phyloP scores from a whole-genome alignment of 1,284 basidiomycete species.

The Pseudozyma pruni region DNA sequence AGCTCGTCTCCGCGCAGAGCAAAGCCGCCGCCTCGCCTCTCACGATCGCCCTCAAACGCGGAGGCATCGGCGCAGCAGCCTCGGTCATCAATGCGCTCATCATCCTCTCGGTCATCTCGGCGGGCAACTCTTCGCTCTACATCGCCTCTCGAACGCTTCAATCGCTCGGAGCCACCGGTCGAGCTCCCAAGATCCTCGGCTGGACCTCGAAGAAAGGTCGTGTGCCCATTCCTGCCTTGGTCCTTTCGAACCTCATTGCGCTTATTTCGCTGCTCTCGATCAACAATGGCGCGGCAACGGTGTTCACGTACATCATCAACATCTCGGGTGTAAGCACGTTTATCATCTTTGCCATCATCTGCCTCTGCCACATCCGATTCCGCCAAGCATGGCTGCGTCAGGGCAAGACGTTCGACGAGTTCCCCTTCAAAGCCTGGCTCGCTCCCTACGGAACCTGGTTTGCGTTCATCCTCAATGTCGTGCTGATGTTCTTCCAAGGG shows the following conservation, averaged over 20 bases:
- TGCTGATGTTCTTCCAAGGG: slow-evolving; percentile 54
- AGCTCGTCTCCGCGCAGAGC: slow-evolving; percentile 33
- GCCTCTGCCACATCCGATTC: slow-evolving; percentile 50
- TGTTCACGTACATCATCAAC: slow-evolving; percentile 50
- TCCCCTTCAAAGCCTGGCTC: slow-evolving; percentile 42
- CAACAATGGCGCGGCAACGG: slow-evolving; percentile 30
- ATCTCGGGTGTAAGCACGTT: slow-evolving; percentile 48
- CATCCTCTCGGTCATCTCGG: slow-evolving; percentile 50
- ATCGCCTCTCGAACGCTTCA: slow-evolving; percentile 52
- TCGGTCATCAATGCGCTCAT: slow-evolving; percentile 56
- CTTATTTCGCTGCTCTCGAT: slow-evolving; percentile 47
- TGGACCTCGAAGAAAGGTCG: slow-evolving; percentile 30
- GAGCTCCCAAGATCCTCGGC: slow-evolving; percentile 45
- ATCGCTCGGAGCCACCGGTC: slow-evolving; percentile 43
- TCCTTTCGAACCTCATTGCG: slow-evolving; percentile 41
- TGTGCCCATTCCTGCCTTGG: slow-evolving; percentile 49
- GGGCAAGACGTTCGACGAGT: slow-evolving; percentile 32
- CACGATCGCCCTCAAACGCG: slow-evolving; percentile 50
- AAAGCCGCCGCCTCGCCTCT: slow-evolving; percentile 48
- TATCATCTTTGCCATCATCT: slow-evolving; percentile 50
- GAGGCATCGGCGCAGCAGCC: slow-evolving; percentile 42
- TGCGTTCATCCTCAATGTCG: slow-evolving; percentile 39
- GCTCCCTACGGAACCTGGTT: slow-evolving; percentile 38
- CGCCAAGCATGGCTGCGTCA: slow-evolving; percentile 45
- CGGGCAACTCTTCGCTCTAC: slow-evolving; percentile 54